Base-by-base conservation (phyloP, 1,139 yeast species). In the Meyerozyma sp. region DNA sequence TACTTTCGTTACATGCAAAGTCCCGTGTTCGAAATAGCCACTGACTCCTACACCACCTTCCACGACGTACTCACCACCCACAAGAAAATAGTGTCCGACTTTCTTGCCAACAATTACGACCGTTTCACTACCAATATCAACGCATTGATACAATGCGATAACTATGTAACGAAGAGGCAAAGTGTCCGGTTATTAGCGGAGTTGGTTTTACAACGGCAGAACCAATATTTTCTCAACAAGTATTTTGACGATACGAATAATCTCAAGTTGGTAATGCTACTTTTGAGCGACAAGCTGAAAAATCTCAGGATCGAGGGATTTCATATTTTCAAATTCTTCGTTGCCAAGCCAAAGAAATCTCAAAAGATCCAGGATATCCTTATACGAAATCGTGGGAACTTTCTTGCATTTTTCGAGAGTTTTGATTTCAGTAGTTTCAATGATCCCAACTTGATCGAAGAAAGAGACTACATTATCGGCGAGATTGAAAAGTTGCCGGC, bases 161-260 rank as follows among this genome's bases (percentile, higher is more conserved):
- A 87, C 61, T 93, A 93, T 61, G 97, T 93, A 32, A 89, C 95
- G 5, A 89, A 90, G 59, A 78, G 98, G 49, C 98, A 93, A 63
- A 83, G 95, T 40, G 81, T 90, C 25, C 84, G 91, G 54, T 68
- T 93, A 35, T 71, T 91, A 51, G 79, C 86, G 20, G 86, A 83
- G 46, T 70, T 93, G 51, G 83, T 93, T n/a, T 72, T 88, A 46
- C 81, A 81, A 46, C 76, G 91, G 50, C 75, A 82, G 35, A 88
- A 90, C 63, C 87, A 81, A 56, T 69, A 66, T 41, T 79, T 88
- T 52, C 82, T 93, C 81, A 79, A 84, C 32, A 73, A 74, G 37
- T 93, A 90, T 61, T 88, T 90, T 48, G 86, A 82, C 54, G 84
- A 85, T 45, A 81, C 94, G 1, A 88, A 81, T 43, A 91, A 90